These are phyloP conservation scores for Mangifera indica DNA, from an alignment of 345 rosid genomes.

Conservation along the genomic window DNA sequence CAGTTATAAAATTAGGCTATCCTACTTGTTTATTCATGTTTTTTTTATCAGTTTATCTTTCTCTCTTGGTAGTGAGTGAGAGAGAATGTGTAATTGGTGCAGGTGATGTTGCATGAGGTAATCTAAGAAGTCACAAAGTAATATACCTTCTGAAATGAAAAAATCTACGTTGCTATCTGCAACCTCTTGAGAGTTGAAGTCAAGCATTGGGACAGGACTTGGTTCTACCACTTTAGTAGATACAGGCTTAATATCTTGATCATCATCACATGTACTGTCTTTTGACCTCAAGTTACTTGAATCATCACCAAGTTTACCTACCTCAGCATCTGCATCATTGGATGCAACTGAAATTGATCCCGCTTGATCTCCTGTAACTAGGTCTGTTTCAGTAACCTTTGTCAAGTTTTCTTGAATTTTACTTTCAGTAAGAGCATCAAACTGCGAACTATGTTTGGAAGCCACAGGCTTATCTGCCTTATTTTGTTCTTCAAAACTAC, in stretches of 20 bases:
- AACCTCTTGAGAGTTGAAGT: slow-evolving; percentile 17
- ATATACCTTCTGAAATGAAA: slow-evolving; percentile 34
- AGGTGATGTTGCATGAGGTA: neutral
- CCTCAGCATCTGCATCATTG: slow-evolving; percentile 18
- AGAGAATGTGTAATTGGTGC: neutral
- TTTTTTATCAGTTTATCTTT: neutral
- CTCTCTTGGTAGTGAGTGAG: neutral
- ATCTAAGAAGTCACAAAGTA: neutral
- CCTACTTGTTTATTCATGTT: neutral
- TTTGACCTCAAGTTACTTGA: slow-evolving; percentile 7
- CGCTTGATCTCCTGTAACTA: neutral
- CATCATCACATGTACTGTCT: slow-evolving; percentile 11
- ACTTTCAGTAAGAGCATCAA: slow-evolving; percentile 17
- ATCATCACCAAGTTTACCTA: slow-evolving; percentile 20
- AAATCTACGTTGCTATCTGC: slow-evolving; percentile 6
- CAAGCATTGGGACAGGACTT: slow-evolving; percentile 14
- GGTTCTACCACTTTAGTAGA: slow-evolving; percentile 28
- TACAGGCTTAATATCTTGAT: slow-evolving; percentile 17
- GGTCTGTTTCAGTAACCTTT: neutral
- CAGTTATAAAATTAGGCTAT: neutral
- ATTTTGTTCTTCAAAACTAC: slow-evolving; percentile 28
- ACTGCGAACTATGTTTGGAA: slow-evolving; percentile 24
- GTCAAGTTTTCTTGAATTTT: slow-evolving; percentile 24
- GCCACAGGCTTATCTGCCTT: slow-evolving; percentile 22
- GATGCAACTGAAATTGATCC: slow-evolving; percentile 12